Evolutionary conservation across 139 green algal genomes (phyloP).

Genomic region (Edaphochlamys debaryana): DNA sequence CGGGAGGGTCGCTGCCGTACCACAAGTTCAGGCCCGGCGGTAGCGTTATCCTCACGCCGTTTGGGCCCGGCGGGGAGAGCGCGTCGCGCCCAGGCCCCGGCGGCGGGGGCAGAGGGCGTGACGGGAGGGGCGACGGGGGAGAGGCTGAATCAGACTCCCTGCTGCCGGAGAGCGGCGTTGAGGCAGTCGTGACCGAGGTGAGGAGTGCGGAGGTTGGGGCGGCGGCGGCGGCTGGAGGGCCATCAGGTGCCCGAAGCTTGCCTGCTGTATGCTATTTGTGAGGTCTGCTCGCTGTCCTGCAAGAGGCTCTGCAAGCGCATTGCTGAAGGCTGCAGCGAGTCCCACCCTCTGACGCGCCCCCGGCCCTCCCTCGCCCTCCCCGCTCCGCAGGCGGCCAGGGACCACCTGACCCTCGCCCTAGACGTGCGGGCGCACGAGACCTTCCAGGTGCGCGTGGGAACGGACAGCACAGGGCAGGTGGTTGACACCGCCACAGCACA

Average conservation of each 20-base stretch:
- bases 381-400: constrained; percentile 39
- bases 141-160: too few relatives aligned
- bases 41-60: constrained; percentile 53
- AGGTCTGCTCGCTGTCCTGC: too few relatives aligned
- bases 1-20: constrained; percentile 49
- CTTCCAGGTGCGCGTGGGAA: constrained; percentile 11
- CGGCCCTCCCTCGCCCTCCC: too few relatives aligned
- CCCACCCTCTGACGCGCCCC: too few relatives aligned
- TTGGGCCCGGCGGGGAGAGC: background rate
- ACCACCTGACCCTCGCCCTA: constrained; percentile 56
- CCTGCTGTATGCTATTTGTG: too few relatives aligned
- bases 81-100: background rate
- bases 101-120: background rate
- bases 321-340: too few relatives aligned
- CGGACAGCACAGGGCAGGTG: too few relatives aligned
- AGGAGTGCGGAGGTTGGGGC: too few relatives aligned
- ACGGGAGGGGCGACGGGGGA: constrained; percentile 10
- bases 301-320: too few relatives aligned
- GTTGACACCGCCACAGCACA: too few relatives aligned
- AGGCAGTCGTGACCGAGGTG: constrained; percentile 30
- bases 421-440: constrained; percentile 18
- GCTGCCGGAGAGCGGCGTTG: constrained; percentile 9
- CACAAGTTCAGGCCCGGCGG: constrained; percentile 60
- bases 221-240: too few relatives aligned
- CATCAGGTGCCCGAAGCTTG: too few relatives aligned